Evolutionary conservation across 2,329 filamentous ascomycete genomes (phyloP).

Genomic region (Penicillium crustosum): DNA sequence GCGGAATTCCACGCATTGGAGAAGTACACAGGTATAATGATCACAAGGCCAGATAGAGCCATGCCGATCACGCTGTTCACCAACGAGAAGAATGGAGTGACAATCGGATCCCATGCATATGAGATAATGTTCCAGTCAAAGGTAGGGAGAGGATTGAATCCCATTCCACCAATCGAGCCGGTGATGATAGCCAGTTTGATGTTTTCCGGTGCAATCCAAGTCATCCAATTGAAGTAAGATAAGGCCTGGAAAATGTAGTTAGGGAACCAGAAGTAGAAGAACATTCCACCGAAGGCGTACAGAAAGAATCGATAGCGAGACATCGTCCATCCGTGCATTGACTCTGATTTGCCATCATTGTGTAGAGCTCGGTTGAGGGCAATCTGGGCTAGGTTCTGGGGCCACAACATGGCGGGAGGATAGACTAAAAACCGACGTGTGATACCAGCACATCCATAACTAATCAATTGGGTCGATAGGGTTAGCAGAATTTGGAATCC

Average conservation of each 20-base stretch:
- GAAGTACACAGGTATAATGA: constrained; percentile 17
- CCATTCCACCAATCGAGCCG: constrained; percentile 42
- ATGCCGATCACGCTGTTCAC: constrained; percentile 38
- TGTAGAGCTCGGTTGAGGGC: constrained; percentile 15
- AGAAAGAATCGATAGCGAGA: constrained; percentile 43
- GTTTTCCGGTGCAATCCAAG: constrained; percentile 53
- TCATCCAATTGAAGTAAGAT: constrained; percentile 54
- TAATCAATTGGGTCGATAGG: constrained; percentile 41
- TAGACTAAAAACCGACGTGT: constrained; percentile 37
- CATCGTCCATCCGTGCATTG: constrained; percentile 11
- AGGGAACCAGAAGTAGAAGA: constrained; percentile 55
- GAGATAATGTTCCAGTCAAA: constrained; percentile 48
- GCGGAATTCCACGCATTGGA: constrained; percentile 10
- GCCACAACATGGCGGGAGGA: constrained; percentile 34
- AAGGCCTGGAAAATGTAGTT: constrained; percentile 51
- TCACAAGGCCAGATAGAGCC: constrained; percentile 24
- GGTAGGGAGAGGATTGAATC: constrained; percentile 45
- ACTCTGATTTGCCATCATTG: neutral
- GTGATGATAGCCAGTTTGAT: constrained; percentile 40
- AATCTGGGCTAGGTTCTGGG: constrained; percentile 9
- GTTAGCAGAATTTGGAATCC: constrained; percentile 40
- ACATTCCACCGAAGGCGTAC: constrained; percentile 48
- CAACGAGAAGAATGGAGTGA: constrained; percentile 44
- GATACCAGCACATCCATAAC: constrained; percentile 42
- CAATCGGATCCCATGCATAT: constrained; percentile 39